phyloP scores from a whole-genome alignment of 2,329 filamentous ascomycete species.

The Phaeosphaeria sp. region DNA sequence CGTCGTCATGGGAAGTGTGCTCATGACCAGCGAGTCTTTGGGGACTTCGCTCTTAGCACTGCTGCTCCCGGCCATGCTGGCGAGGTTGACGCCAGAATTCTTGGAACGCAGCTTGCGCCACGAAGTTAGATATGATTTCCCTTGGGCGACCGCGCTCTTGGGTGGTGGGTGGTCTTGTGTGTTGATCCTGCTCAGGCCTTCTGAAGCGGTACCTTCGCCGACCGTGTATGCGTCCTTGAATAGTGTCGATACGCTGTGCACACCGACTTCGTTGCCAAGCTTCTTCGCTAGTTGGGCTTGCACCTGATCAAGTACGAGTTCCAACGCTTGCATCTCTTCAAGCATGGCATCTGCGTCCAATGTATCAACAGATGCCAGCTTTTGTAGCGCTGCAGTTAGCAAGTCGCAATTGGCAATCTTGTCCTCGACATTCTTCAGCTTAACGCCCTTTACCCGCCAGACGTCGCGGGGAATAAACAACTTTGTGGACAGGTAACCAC shows the following conservation, averaged over 20 bases:
- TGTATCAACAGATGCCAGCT: slow-evolving; percentile 82
- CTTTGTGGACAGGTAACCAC: slow-evolving; percentile 89
- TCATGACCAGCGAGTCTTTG: slow-evolving; percentile 65
- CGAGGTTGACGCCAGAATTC: slow-evolving; percentile 68
- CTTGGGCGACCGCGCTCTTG: slow-evolving; percentile 44
- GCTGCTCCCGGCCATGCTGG: slow-evolving; percentile 52
- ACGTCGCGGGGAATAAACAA: slow-evolving; percentile 92
- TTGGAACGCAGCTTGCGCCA: slow-evolving; percentile 92
- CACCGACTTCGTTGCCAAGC: slow-evolving; percentile 90
- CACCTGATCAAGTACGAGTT: slow-evolving; percentile 84
- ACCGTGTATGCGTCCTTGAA: slow-evolving; percentile 71
- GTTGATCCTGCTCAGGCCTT: slow-evolving; percentile 32
- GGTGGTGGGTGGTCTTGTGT: slow-evolving; percentile 39
- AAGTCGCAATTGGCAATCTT: slow-evolving; percentile 92
- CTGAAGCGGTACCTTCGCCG: slow-evolving; percentile 35
- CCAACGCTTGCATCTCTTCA: slow-evolving; percentile 91
- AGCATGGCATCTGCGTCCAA: slow-evolving; percentile 89
- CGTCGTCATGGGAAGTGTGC: slow-evolving; percentile 67
- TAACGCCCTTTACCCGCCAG: slow-evolving; percentile 93
- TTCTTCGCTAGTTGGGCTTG: slow-evolving; percentile 79
- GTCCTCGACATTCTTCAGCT: slow-evolving; percentile 88
- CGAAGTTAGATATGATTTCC: slow-evolving; percentile 80
- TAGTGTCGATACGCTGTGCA: slow-evolving; percentile 73
- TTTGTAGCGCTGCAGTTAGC: slow-evolving; percentile 85
- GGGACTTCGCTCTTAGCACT: slow-evolving; percentile 43